Base-by-base conservation (phyloP, 805 yeast genomes). In the Starmerella riodocensis region DNA sequence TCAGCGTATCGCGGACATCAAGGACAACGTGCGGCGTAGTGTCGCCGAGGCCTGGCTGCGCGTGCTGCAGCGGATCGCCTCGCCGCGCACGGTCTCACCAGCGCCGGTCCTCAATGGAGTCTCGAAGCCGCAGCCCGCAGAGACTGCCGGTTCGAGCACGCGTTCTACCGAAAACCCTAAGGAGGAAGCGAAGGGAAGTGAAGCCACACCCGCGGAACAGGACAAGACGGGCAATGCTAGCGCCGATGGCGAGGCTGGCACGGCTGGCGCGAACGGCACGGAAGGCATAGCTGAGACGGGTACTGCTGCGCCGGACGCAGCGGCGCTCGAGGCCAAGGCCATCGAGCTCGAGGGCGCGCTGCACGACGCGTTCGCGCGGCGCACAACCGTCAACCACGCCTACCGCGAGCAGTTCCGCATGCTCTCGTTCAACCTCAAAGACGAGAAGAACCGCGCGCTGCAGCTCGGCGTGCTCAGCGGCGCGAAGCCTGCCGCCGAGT, bases 391-490 rank as follows among this genome's bases (percentile, higher is more conserved):
- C 8, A 65, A 65, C 7, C 51, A 56, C 30, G 60, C 66, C 48
- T 80, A 86, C 61, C 65, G 79, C 36, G 80, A 74, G 49, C 73
- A 76, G 59, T 71, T 79, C 52, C 63, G 94, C 57, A 67, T 78
- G 36, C 64, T 78, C 41, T 66, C 70, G 55, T 75, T 73, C 54
- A 76, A 76, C 57, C 63, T 74, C 42, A 65, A 64, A 52, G 76
- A 69, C 49, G 56, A 53, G 41, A 80, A 75, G 58, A 78, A 76
- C 49, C 61, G 62, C 35, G 62, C 63, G 33, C 70, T 76, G 32
- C 69, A 83, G 48, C 61, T 62, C 21, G 73, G 76, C 41, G 68
- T 86, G 4, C 59, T 77, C 25, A 63, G 67, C 26, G 67, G 71
- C 23, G 63, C 66, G 17, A 60, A 82, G 21, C 60, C 73, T 1